Percentiles rank a stretch among this genome's conserved stretches.
These are phyloP conservation scores for Jackrogersella minutella DNA, from an alignment of 495 filamentous ascomycete species.

Conservation along the genomic window DNA sequence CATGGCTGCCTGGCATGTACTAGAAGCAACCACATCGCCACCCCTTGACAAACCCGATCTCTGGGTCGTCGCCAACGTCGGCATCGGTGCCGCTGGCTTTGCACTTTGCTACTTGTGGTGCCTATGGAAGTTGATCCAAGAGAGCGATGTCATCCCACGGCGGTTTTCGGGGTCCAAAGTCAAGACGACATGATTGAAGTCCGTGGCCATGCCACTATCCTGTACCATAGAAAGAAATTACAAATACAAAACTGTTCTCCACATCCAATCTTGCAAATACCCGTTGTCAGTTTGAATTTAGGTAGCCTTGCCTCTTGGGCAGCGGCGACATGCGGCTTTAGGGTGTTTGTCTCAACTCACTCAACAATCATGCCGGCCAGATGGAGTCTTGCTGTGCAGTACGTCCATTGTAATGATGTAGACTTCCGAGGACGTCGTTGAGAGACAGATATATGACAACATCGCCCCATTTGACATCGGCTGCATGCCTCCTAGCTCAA, in stretches of 20 bases:
- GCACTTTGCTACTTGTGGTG: slow-evolving; percentile 91
- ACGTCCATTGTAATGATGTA: too few relatives aligned
- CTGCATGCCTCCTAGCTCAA: too few relatives aligned
- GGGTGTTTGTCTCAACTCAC: not conserved
- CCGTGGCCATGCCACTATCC: not conserved
- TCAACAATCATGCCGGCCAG: not conserved
- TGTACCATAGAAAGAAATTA: slow-evolving; percentile 16
- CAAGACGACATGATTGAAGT: slow-evolving; percentile 47
- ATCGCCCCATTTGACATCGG: too few relatives aligned
- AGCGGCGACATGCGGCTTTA: not conserved
- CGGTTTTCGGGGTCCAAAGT: slow-evolving; percentile 44
- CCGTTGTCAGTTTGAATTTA: not conserved
- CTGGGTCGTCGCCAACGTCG: slow-evolving; percentile 90
- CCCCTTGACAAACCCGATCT: slow-evolving; percentile 85
- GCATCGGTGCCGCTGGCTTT: slow-evolving; percentile 85
- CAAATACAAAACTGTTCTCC: slow-evolving; percentile 21
- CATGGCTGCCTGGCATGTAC: slow-evolving; percentile 81
- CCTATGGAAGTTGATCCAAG: slow-evolving; percentile 70
- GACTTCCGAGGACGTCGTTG: too few relatives aligned
- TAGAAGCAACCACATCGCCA: slow-evolving; percentile 70
- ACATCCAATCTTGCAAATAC: not conserved
- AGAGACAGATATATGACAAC: too few relatives aligned
- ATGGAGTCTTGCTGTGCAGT: too few relatives aligned
- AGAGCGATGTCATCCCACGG: slow-evolving; percentile 58
- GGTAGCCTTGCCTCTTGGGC: not conserved